Percentiles rank a stretch among this genome's conserved stretches.
phyloP scores from a whole-genome alignment of 805 yeast genomes.

The Saccharomycopsis sp. region DNA sequence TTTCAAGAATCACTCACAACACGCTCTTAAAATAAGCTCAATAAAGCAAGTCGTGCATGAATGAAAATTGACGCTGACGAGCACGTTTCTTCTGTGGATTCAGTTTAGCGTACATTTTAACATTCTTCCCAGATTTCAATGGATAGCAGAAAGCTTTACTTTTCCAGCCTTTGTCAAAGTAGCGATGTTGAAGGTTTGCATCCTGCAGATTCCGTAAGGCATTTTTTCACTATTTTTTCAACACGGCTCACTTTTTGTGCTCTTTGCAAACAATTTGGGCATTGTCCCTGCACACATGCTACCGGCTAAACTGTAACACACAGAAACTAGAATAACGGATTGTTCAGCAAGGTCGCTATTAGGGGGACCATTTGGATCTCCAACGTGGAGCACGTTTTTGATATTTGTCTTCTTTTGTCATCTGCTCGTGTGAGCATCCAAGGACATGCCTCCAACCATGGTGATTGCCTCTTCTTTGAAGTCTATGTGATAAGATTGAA shows the following conservation, averaged over 20 bases:
- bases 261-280: not conserved
- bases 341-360: not conserved
- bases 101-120: not conserved
- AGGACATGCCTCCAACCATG: not conserved
- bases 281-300: not conserved
- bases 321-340: not conserved
- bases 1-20: not conserved
- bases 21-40: no score
- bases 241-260: not conserved
- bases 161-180: not conserved
- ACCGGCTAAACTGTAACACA: not conserved
- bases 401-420: not conserved
- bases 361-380: not conserved
- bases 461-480: not conserved
- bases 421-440: not conserved
- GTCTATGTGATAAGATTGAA: no score
- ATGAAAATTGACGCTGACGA: not conserved
- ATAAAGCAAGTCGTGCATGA: not conserved
- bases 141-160: not conserved
- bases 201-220: not conserved
- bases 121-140: not conserved
- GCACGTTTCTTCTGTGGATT: slow-evolving; percentile 2
- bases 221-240: not conserved
- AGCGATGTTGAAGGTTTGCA: not conserved
- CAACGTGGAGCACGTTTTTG: not conserved